These are phyloP conservation scores for Chaetomium sp. DNA, from an alignment of 2,329 filamentous ascomycete species.

Conservation along the genomic window DNA sequence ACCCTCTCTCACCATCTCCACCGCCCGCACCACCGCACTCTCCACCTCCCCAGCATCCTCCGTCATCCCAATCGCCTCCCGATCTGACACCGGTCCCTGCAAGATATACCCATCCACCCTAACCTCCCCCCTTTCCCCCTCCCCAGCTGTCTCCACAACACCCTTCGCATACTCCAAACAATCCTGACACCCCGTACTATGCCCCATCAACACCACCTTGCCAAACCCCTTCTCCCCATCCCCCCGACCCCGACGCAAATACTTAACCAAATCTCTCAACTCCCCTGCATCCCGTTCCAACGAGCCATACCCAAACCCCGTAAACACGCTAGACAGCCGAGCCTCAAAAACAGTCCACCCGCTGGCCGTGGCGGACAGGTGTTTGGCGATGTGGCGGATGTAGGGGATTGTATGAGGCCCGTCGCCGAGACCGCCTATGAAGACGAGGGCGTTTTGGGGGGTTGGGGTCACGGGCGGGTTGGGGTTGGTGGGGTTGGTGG, in stretches of 20 bases:
- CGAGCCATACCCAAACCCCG: conserved; percentile 44
- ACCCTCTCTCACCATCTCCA: conserved; percentile 49
- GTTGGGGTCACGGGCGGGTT: not conserved
- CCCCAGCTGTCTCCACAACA: not conserved
- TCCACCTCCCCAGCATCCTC: conserved; percentile 38
- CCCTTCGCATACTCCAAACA: conserved; percentile 46
- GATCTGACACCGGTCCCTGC: conserved; percentile 73
- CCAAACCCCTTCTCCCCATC: conserved; percentile 38
- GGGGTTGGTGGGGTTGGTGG: conserved; percentile 23
- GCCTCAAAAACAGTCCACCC: conserved; percentile 51
- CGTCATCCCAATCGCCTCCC: conserved; percentile 53
- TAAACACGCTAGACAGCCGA: conserved; percentile 48
- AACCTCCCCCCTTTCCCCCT: not conserved
- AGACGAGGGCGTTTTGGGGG: conserved; percentile 53
- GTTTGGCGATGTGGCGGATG: conserved; percentile 39
- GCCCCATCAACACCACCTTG: conserved; percentile 48
- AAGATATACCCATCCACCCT: conserved; percentile 67
- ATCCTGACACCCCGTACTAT: conserved; percentile 56
- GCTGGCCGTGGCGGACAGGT: conserved; percentile 33
- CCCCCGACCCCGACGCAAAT: conserved; percentile 35
- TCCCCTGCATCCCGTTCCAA: conserved; percentile 49
- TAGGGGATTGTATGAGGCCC: conserved; percentile 61
- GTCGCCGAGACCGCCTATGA: conserved; percentile 65
- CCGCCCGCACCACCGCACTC: conserved; percentile 42
- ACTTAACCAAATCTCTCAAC: conserved; percentile 45